A percentile compares a stretch with the other conserved stretches of the same genome.
Evolutionary conservation across 2,329 filamentous ascomycete species (phyloP).

Genomic region (Venturia pyrina): DNA sequence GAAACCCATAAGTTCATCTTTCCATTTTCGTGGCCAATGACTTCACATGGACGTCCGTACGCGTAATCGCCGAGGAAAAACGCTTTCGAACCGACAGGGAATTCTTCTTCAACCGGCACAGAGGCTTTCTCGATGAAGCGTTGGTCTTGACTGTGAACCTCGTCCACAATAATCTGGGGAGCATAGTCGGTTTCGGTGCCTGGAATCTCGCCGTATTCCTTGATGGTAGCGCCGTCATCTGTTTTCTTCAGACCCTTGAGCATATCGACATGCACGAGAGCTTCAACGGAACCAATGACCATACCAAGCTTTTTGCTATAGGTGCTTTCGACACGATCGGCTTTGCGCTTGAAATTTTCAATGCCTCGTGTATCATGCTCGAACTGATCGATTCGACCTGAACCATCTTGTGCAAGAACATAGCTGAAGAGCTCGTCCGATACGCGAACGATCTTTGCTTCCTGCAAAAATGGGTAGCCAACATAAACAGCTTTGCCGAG

Average conservation of each 20-base stretch:
- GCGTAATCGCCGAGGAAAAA: constrained; percentile 94
- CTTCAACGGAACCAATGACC: constrained; percentile 76
- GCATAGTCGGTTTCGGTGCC: constrained; percentile 85
- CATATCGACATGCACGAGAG: constrained; percentile 85
- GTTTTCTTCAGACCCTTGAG: constrained; percentile 85
- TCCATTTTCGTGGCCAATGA: constrained; percentile 62
- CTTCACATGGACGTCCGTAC: constrained; percentile 81
- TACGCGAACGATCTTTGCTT: constrained; percentile 80
- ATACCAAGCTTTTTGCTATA: constrained; percentile 90
- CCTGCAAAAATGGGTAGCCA: constrained; percentile 90
- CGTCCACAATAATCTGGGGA: constrained; percentile 81
- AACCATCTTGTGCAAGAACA: constrained; percentile 54
- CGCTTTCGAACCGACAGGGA: constrained; percentile 68
- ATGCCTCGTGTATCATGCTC: constrained; percentile 70
- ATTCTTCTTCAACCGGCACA: constrained; percentile 84
- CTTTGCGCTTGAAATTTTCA: constrained; percentile 73
- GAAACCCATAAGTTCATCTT: constrained; percentile 75
- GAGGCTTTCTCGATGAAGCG: constrained; percentile 86
- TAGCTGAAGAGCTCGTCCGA: constrained; percentile 94
- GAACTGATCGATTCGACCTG: constrained; percentile 50
- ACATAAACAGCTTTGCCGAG: constrained; percentile 82
- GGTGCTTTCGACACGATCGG: constrained; percentile 69
- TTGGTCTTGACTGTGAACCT: constrained; percentile 81
- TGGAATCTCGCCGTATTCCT: constrained; percentile 80
- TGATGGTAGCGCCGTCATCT: constrained; percentile 80